phyloP scores from a whole-genome alignment of 1,284 basidiomycete genomes.

The Ceratobasidium sp. region DNA sequence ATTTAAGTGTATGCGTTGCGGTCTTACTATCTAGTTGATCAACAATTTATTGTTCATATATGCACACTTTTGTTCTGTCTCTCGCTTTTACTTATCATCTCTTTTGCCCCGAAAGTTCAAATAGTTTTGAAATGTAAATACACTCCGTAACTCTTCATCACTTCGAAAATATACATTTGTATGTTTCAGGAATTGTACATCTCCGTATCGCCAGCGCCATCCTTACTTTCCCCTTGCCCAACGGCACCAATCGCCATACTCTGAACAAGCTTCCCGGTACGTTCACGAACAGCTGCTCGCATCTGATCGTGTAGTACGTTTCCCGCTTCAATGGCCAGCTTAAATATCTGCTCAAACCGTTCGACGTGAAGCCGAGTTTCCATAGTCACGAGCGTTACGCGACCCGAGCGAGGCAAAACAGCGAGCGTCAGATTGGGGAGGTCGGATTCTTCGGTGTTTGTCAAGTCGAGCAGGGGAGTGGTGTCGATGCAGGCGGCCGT shows the following conservation, averaged over 20 bases:
- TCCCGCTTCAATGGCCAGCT: slow-evolving; percentile 81
- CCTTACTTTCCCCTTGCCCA: slow-evolving; percentile 27
- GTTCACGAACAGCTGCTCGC: slow-evolving; percentile 75
- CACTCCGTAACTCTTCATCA: too few relatives aligned
- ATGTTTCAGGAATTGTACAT: slow-evolving; percentile 31
- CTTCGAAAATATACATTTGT: too few relatives aligned
- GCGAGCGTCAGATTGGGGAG: slow-evolving; percentile 90
- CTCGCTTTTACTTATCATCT: background rate
- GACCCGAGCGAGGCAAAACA: slow-evolving; percentile 84
- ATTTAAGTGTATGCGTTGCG: slow-evolving; percentile 4
- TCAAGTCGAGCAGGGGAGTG: slow-evolving; percentile 87
- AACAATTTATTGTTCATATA: background rate
- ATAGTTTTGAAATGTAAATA: too few relatives aligned
- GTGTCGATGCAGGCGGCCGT: slow-evolving; percentile 84
- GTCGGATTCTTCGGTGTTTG: slow-evolving; percentile 89
- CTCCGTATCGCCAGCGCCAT: slow-evolving; percentile 22
- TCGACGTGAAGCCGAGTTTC: slow-evolving; percentile 96
- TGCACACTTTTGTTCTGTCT: background rate
- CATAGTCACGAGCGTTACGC: slow-evolving; percentile 90
- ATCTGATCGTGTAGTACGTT: slow-evolving; percentile 87
- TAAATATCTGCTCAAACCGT: slow-evolving; percentile 90
- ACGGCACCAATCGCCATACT: slow-evolving; percentile 31
- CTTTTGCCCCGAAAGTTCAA: too few relatives aligned
- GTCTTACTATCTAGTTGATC: background rate
- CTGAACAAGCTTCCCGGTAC: slow-evolving; percentile 72